phyloP scores from a whole-genome alignment of 2,329 filamentous ascomycete species.

The Scorias spongiosa region DNA sequence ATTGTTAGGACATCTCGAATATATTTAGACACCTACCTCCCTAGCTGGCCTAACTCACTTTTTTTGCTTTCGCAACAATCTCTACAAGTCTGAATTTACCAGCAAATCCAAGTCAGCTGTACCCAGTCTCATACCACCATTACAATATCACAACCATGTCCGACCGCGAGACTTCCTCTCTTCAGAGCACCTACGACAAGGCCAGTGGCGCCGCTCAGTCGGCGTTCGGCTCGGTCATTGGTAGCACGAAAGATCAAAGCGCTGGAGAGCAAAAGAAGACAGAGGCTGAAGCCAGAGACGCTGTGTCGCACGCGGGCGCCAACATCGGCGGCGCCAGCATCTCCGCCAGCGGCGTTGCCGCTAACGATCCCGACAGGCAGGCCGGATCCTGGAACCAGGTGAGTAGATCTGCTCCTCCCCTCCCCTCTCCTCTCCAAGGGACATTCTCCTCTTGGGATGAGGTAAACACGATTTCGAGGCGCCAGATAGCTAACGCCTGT shows the following conservation, averaged over 20 bases:
- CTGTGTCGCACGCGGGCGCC: conserved; percentile 57
- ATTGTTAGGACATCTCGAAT: too few relatives aligned
- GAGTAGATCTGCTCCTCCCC: background rate
- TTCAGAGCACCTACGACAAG: conserved; percentile 47
- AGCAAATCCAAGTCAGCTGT: too few relatives aligned
- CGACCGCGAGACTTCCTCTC: conserved; percentile 53
- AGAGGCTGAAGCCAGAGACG: conserved; percentile 50
- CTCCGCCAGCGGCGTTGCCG: conserved; percentile 52
- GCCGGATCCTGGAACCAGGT: conserved; percentile 65
- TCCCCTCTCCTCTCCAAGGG: background rate
- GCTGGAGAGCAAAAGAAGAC: conserved; percentile 49
- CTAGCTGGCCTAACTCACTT: too few relatives aligned
- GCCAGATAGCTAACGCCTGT: too few relatives aligned
- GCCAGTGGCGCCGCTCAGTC: conserved; percentile 60
- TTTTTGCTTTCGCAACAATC: too few relatives aligned
- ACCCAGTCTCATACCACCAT: too few relatives aligned
- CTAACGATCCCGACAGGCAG: conserved; percentile 58
- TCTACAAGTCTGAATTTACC: too few relatives aligned
- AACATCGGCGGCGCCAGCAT: conserved; percentile 61
- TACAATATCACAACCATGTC: conserved; percentile 26
- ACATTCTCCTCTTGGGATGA: background rate
- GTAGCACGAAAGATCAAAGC: conserved; percentile 48
- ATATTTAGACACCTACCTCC: too few relatives aligned
- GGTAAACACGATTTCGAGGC: too few relatives aligned
- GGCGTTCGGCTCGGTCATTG: conserved; percentile 56